These are phyloP conservation scores for Venturia pyrina DNA, from an alignment of 2,329 filamentous ascomycete species.

Conservation along the genomic window DNA sequence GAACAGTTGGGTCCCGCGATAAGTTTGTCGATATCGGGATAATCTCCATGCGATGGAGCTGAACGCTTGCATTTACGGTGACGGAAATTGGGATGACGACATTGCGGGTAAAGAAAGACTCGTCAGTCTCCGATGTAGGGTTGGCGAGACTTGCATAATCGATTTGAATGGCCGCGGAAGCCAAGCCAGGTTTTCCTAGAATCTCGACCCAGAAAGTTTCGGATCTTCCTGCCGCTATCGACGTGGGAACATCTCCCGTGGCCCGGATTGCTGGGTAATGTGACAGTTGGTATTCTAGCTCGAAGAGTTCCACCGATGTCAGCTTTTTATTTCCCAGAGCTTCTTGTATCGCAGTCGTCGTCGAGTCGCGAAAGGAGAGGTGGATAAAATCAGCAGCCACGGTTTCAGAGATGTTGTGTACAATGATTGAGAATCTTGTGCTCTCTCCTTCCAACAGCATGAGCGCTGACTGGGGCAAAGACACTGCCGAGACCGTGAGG, in stretches of 20 bases:
- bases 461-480: constrained; percentile 70
- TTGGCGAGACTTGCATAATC: constrained; percentile 78
- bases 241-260: constrained; percentile 37
- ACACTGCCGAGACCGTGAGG: constrained; percentile 64
- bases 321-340: constrained; percentile 69
- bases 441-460: constrained; percentile 92
- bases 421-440: constrained; percentile 63
- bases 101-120: constrained; percentile 68
- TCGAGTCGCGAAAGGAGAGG: constrained; percentile 85
- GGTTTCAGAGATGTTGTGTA: constrained; percentile 62
- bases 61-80: constrained; percentile 85
- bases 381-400: constrained; percentile 75
- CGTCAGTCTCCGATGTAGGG: constrained; percentile 38
- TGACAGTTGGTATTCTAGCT: constrained; percentile 71
- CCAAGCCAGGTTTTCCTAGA: constrained; percentile 75
- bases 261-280: constrained; percentile 53
- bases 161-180: constrained; percentile 67
- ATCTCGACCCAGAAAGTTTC: constrained; percentile 75
- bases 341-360: constrained; percentile 64
- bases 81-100: constrained; percentile 71
- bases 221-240: constrained; percentile 57
- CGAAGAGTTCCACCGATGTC: constrained; percentile 69
- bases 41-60: constrained; percentile 70
- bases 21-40: constrained; percentile 55
- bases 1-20: constrained; percentile 43